Evolutionary conservation across 176 grass and related monocot genomes (phyloP), one percentile per base, ranked within the genome.

Genomic region (Cocos nucifera): DNA sequence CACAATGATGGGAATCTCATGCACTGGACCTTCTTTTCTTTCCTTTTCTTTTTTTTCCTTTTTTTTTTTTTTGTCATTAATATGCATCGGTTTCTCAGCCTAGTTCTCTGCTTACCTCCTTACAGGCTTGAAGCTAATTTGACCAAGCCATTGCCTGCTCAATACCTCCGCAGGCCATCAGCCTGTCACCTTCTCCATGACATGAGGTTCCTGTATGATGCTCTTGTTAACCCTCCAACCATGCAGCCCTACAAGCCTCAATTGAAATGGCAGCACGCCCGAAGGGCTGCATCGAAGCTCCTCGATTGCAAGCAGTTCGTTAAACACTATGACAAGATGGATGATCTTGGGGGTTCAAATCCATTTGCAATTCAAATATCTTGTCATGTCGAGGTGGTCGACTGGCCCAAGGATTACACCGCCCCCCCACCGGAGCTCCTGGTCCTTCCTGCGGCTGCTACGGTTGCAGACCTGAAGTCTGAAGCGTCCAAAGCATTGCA

Each of bases 241-340:
- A 89, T 78, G 85, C 77, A 89, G 16, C 54, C 58, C 15, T 86
- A 70, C 51, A 77, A 65, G 24, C 85, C 79, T 6, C 59, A 63
- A 9, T 23, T 67, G 39, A 62, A 23, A 25, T 52, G 78, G 52
- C 51, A 80, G 18, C 55, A 69, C 15, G 44, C 56, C 50, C 81
- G 59, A 27, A 79, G 56, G 12, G 75, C 66, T 49, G 73, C 66
- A 15, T 50, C 52, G 49, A 71, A 58, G 26, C 50, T 95, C 65
- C 73, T 86, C 19, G 80, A 95, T 56, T 95, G 79, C 64, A 95
- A 95, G 56, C 85, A 83, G 39, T 88, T 89, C 60, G 70, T 78
- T 2, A 95, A 86, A 58, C 85, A 89, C 63, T 89, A 83, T 54
- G 82, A 86, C 49, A 56, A 70, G 32, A 49, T 73, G 59, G 62